These are phyloP conservation scores for Pseudomassariella vexata DNA, from an alignment of 2,329 filamentous ascomycete species.

Conservation along the genomic window DNA sequence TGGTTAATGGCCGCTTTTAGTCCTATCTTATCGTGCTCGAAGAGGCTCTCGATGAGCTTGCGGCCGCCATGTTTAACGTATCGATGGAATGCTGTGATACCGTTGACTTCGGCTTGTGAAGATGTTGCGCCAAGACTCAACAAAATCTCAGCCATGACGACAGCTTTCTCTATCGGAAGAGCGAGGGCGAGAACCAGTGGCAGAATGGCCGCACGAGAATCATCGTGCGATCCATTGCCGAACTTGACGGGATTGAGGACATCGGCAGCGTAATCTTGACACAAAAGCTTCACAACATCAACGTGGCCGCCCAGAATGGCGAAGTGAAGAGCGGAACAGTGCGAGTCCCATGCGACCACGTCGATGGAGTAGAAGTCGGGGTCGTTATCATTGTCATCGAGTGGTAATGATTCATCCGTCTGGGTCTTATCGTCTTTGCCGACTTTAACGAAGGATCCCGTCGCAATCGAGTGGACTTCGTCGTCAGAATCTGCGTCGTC, in stretches of 20 bases:
- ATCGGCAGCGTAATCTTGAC: conserved; percentile 71
- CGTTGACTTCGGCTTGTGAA: conserved; percentile 63
- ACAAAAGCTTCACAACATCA: conserved; percentile 63
- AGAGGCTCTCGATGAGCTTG: conserved; percentile 42
- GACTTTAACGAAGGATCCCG: conserved; percentile 72
- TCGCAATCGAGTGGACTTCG: conserved; percentile 48
- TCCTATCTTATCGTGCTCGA: conserved; percentile 53
- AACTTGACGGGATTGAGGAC: conserved; percentile 70
- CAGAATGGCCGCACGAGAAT: conserved; percentile 56
- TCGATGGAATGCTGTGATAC: conserved; percentile 61
- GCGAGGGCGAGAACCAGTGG: conserved; percentile 63
- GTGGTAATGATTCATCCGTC: conserved; percentile 35
- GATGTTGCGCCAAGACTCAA: conserved; percentile 66
- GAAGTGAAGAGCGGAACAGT: conserved; percentile 69
- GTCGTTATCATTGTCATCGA: conserved; percentile 55
- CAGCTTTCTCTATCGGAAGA: conserved; percentile 57
- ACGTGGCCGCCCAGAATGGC: conserved; percentile 70
- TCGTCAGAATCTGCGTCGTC: conserved; percentile 43
- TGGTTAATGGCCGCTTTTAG: conserved; percentile 63
- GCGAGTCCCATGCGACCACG: conserved; percentile 72
- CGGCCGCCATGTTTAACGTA: conserved; percentile 47
- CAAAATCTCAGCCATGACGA: conserved; percentile 58
- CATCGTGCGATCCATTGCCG: conserved; percentile 37
- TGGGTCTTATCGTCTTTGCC: conserved; percentile 32
- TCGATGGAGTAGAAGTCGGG: conserved; percentile 79